Conservation (phyloP, 1,139 yeast species). For the Scheffersomyces segobiensis region DNA sequence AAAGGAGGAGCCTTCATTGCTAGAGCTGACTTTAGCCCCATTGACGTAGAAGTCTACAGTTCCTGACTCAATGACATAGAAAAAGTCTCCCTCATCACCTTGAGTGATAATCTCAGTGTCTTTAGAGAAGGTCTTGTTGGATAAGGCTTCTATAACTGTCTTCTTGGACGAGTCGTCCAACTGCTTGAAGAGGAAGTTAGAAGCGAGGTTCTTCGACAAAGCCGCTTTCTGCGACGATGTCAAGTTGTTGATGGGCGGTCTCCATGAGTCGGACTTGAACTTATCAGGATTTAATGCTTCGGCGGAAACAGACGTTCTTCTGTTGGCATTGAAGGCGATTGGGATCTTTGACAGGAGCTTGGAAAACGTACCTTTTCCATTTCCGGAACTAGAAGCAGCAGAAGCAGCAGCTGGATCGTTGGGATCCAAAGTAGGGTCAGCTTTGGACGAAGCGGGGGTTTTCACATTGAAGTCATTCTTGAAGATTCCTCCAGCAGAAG, state of each 20-base stretch:
- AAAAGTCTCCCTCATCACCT: slow-evolving; percentile 96
- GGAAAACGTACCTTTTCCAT: slow-evolving; percentile 8
- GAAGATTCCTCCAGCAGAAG: slow-evolving; percentile 34
- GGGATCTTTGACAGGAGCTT: slow-evolving; percentile 40
- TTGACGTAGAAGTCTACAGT: slow-evolving; percentile 78
- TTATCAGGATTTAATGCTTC: slow-evolving; percentile 66
- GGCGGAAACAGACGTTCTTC: slow-evolving; percentile 87
- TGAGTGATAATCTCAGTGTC: slow-evolving; percentile 77
- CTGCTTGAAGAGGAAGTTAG: slow-evolving; percentile 80
- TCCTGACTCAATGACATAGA: slow-evolving; percentile 87
- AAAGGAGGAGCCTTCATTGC: slow-evolving; percentile 85
- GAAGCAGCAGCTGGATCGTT: slow-evolving; percentile 23
- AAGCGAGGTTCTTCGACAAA: slow-evolving; percentile 68
- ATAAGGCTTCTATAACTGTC: slow-evolving; percentile 78
- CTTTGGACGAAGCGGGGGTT: slow-evolving; percentile 21
- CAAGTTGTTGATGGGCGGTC: slow-evolving; percentile 69
- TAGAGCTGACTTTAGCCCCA: slow-evolving; percentile 68
- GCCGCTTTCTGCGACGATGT: slow-evolving; percentile 65
- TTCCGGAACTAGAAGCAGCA: slow-evolving; percentile 8
- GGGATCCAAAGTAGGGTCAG: slow-evolving; percentile 29
- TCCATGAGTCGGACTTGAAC: slow-evolving; percentile 64
- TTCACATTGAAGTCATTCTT: slow-evolving; percentile 48
- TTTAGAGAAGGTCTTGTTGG: slow-evolving; percentile 62
- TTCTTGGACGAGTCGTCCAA: slow-evolving; percentile 72
- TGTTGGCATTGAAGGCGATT: slow-evolving; percentile 67